These are phyloP conservation scores for Nothophoma quercina DNA, from an alignment of 2,329 filamentous ascomycete genomes.

Conservation along the genomic window DNA sequence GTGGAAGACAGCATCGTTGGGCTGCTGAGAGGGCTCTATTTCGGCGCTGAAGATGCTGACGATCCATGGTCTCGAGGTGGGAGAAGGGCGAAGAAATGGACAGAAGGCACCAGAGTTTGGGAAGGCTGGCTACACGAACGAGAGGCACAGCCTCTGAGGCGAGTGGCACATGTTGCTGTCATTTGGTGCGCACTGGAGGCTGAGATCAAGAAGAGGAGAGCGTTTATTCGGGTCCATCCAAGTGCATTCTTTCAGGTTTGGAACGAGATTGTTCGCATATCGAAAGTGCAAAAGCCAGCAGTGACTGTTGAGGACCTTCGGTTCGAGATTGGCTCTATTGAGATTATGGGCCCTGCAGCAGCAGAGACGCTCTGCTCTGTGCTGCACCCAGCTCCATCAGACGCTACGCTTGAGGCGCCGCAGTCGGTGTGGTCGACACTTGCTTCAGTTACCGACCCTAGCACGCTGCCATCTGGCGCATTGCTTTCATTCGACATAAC, in stretches of 20 bases:
- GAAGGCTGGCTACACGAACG: slow-evolving; percentile 66
- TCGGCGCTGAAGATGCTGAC: slow-evolving; percentile 62
- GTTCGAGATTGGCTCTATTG: slow-evolving; percentile 76
- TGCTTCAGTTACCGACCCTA: slow-evolving; percentile 54
- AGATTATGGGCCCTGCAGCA: slow-evolving; percentile 75
- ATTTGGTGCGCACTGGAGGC: slow-evolving; percentile 68
- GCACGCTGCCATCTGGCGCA: slow-evolving; percentile 72
- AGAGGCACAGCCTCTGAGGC: slow-evolving; percentile 58
- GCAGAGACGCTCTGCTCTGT: slow-evolving; percentile 78
- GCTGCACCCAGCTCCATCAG: slow-evolving; percentile 59
- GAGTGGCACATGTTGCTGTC: slow-evolving; percentile 75
- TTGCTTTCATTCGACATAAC: slow-evolving; percentile 75
- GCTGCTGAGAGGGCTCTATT: slow-evolving; percentile 67
- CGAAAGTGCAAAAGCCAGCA: slow-evolving; percentile 67
- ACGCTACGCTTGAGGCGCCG: slow-evolving; percentile 38
- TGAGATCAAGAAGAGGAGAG: slow-evolving; percentile 54
- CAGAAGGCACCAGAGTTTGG: slow-evolving; percentile 65
- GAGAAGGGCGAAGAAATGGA: slow-evolving; percentile 74
- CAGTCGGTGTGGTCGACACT: slow-evolving; percentile 44
- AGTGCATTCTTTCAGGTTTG: slow-evolving; percentile 77
- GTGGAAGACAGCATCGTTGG: slow-evolving; percentile 67
- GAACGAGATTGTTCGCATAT: slow-evolving; percentile 65
- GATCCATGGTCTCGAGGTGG: slow-evolving; percentile 62
- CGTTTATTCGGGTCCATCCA: slow-evolving; percentile 82
- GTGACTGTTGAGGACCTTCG: slow-evolving; percentile 73